These are phyloP conservation scores for Ustilago trichophora DNA, from an alignment of 1,284 basidiomycete species.

Conservation along the genomic window DNA sequence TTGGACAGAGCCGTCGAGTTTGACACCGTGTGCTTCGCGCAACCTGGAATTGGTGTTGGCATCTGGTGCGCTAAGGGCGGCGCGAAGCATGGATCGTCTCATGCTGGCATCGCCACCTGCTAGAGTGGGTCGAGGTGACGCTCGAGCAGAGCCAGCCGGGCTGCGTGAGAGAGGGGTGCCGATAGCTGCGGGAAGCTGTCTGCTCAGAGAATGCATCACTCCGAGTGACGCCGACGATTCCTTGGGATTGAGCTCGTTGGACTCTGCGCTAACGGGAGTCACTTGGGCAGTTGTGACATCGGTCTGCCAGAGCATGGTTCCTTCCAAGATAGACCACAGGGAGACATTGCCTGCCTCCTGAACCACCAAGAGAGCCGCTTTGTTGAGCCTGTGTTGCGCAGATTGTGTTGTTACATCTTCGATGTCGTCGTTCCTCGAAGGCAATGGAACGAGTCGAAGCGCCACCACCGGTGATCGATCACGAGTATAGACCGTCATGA, in stretches of 20 bases:
- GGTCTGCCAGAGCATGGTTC: constrained; percentile 24
- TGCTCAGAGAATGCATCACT: constrained; percentile 27
- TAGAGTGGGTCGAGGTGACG: constrained; percentile 24
- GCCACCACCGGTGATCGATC: constrained; percentile 37
- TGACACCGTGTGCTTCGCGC: constrained; percentile 22
- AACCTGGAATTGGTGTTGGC: constrained; percentile 9
- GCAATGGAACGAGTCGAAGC: constrained; percentile 24
- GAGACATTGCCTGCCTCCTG: constrained; percentile 43
- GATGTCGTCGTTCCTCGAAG: background rate
- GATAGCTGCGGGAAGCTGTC: constrained; percentile 31
- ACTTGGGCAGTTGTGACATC: constrained; percentile 22
- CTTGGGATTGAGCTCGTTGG: constrained; percentile 3
- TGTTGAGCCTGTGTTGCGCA: constrained; percentile 1
- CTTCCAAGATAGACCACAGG: constrained; percentile 37
- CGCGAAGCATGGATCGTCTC: constrained; percentile 28
- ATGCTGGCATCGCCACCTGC: constrained; percentile 15
- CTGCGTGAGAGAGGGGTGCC: constrained; percentile 34
- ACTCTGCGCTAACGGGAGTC: background rate
- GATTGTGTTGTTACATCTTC: background rate
- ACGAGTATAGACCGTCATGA: constrained; percentile 24
- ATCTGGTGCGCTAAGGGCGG: constrained; percentile 20
- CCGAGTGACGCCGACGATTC: constrained; percentile 13
- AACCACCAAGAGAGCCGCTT: constrained; percentile 18
- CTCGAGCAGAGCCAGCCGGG: constrained; percentile 30
- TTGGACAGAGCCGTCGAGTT: constrained; percentile 15